Conservation (phyloP, 2,329 filamentous ascomycete genomes). For the Penicillium sp. region DNA sequence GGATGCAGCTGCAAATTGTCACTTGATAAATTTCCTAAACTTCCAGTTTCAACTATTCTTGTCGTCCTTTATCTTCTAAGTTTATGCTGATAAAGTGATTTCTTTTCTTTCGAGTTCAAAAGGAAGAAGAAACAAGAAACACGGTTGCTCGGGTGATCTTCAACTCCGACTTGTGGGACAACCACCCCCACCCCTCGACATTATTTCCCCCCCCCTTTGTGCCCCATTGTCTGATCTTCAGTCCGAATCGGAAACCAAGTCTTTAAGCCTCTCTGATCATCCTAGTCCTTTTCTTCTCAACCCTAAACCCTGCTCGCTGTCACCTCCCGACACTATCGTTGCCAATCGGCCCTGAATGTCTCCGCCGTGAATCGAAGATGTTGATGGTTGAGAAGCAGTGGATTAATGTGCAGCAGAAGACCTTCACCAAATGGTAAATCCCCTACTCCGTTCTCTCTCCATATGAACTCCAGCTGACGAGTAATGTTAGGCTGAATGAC, state of each 20-base stretch:
- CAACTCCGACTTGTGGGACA: constrained; percentile 9
- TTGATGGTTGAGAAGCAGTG: constrained; percentile 61
- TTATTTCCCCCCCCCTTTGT: constrained; percentile 4
- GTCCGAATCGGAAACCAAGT: constrained; percentile 13
- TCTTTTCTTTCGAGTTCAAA: neutral
- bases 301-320: constrained; percentile 9
- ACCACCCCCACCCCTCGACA: constrained; percentile 3
- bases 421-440: constrained; percentile 90
- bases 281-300: constrained; percentile 1
- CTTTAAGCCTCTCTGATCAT: constrained; percentile 6
- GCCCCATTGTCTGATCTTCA: constrained; percentile 10
- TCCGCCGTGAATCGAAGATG: constrained; percentile 35
- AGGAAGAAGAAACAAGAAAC: neutral
- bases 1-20: constrained; percentile 11
- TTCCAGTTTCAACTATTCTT: neutral
- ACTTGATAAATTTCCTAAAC: neutral
- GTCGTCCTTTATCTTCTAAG: neutral
- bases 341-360: constrained; percentile 35
- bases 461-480: neutral
- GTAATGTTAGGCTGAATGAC: constrained; percentile 76
- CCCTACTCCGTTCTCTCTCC: neutral
- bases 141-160: constrained; percentile 14
- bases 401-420: constrained; percentile 90
- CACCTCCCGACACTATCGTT: constrained; percentile 6
- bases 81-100: neutral